Evolutionary conservation across 352 stramenopile species (phyloP), one percentile per base, ranked within the genome.

Genomic region (Phytophthora melonis): DNA sequence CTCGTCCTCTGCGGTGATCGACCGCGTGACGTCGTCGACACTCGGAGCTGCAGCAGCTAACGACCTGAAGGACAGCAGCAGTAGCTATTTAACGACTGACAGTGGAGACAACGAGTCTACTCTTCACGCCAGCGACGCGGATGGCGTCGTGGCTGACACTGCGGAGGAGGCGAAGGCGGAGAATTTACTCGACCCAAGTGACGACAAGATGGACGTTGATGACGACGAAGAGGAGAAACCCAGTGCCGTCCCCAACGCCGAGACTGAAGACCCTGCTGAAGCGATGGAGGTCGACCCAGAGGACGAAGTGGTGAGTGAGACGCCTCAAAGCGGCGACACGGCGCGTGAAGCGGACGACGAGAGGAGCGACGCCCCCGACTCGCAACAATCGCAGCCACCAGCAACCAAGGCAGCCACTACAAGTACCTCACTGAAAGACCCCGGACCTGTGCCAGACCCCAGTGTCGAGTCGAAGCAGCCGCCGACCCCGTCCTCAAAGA

Each of bases 271-370:
- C 21, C 6, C 30, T 16, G 36, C 4, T 18, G 45, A 43, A 21
- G 13, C 23, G 0, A 60, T 60, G 61, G 61, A 68, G 32, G 23
- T 54, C 41, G 34, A 67, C 8, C 30, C 14, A 19, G 49, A 54
- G 6, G 58, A 50, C 1, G 49, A 56, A 36, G 18, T 25, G n/a
- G 39, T 32, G 1, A 47, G 45, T 60, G 45, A 55, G 43, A 55
- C 25, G 21, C 11, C 18, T 16, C 25, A 34, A 58, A 64, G 32
- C 36, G 27, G 14, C 18, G 66, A 56, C 25, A 21, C 18, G 1
- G 18, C 36, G 19, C 10, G 49, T 23, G 45, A 63, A 34, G 47
- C 23, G 16, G 19, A 68, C 27, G 52, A 36, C 25, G 59, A 52
- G 18, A 68, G 36, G 39, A 63, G 19, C 14, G 47, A 43, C 7